phyloP scores from a whole-genome alignment of 495 filamentous ascomycete species.

The Emericellopsis terricola region DNA sequence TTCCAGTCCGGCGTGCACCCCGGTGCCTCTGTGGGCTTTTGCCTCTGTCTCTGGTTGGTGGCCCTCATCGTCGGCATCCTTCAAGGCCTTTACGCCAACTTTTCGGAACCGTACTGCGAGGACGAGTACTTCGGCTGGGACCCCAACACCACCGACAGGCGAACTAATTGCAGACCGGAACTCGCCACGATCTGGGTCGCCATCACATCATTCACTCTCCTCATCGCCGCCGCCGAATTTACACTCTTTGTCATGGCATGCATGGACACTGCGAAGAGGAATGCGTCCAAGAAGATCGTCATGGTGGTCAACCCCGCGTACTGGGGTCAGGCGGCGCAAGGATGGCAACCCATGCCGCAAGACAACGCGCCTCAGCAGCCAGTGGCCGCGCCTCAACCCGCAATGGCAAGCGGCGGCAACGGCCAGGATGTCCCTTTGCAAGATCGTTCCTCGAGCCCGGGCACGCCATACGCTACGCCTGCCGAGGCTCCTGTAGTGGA shows the following conservation, averaged over 20 bases:
- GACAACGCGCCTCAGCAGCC: background rate
- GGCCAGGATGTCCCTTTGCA: background rate
- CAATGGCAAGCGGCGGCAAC: background rate
- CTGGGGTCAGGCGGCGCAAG: background rate
- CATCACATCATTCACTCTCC: slow-evolving; percentile 3
- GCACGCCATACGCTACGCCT: too few relatives aligned
- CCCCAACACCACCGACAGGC: background rate
- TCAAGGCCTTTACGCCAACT: slow-evolving; percentile 3
- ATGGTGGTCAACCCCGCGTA: slow-evolving; percentile 3
- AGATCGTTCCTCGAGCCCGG: background rate
- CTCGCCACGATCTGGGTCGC: slow-evolving; percentile 6
- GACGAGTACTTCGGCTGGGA: slow-evolving; percentile 4
- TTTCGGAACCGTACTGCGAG: slow-evolving; percentile 2
- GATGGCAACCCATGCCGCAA: background rate
- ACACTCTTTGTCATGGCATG: slow-evolving; percentile 25
- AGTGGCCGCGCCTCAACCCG: background rate
- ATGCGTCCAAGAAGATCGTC: slow-evolving; percentile 7
- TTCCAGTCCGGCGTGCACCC: slow-evolving; percentile 16
- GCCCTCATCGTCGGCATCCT: slow-evolving; percentile 4
- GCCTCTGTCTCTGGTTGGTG: slow-evolving; percentile 14
- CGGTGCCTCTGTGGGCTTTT: slow-evolving; percentile 16
- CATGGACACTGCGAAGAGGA: slow-evolving; percentile 18
- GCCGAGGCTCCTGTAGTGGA: background rate
- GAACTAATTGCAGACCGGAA: slow-evolving; percentile 2
- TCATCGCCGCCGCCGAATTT: slow-evolving; percentile 14